Evolutionary conservation across 371 early-diverging fungal species (phyloP), one percentile per base, ranked within the genome.

Genomic region (Syncephalastrum racemosum): DNA sequence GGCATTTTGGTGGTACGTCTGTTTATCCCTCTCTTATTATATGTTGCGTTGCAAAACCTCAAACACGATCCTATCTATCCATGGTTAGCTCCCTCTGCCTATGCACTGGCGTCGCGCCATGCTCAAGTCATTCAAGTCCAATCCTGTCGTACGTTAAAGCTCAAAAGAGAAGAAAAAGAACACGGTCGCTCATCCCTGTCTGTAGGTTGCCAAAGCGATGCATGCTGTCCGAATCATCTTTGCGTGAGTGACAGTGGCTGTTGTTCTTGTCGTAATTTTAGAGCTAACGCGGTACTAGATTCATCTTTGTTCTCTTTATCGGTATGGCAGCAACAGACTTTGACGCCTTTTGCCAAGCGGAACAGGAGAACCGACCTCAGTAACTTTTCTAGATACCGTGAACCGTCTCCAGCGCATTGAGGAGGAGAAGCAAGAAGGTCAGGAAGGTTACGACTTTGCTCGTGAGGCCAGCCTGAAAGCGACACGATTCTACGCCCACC

Each of bases 401-500:
- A 87, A 88, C 66, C 83, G 89, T 27, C 81, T 88, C 52, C 77
- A 77, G 56, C 78, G 77, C 62, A 81, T 82, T 20, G 74, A 83
- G 15, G 48, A 58, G 15, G 55, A 61, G 23, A 68, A 73, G 13
- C 65, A 68, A n/a, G 68, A 68, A 42, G 70, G 68, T 15, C 67
- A 71, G 19, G 60, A 20, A 31, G 82, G 79, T 46, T 67, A 74
- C 46, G 73, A 77, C 40, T 62, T 73, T n/a, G 36, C 36, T 10
- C 36, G 36, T 8, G 87, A 90, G 50, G 75, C 87, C 44, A 81
- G 71, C 56, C 67, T 83, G 25, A 80, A 84, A 58, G 83, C 89
- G 12, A 83, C 81, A 62, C 84, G 85, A 63, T 93, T 95, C 66
- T 92, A 94, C 58, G 90, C 90, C 27, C 96, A 95, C 71, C 83